Evolutionary conservation across 495 filamentous ascomycete genomes (phyloP).

Genomic region (Hypoxylon cercidicola): DNA sequence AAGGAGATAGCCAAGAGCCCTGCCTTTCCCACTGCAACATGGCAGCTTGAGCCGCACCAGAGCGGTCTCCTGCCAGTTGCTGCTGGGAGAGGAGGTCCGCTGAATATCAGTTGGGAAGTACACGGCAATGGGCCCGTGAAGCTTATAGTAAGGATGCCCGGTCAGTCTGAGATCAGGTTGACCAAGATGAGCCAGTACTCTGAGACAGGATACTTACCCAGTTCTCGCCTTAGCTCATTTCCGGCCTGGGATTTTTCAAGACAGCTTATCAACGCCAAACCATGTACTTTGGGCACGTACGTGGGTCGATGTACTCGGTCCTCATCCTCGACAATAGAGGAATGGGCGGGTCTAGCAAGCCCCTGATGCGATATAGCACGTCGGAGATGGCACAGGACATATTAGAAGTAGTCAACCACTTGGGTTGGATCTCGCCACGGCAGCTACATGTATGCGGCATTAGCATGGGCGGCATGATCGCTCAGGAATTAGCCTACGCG

Average conservation of each 20-base stretch:
- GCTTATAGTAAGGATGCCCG: slow-evolving; percentile 69
- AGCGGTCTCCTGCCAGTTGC: slow-evolving; percentile 71
- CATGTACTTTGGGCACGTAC: slow-evolving; percentile 77
- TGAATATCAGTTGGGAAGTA: slow-evolving; percentile 79
- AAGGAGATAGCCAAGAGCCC: slow-evolving; percentile 55
- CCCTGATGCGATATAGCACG: slow-evolving; percentile 74
- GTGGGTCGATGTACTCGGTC: slow-evolving; percentile 70
- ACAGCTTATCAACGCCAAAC: slow-evolving; percentile 80
- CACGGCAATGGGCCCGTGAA: slow-evolving; percentile 78
- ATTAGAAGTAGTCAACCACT: slow-evolving; percentile 72
- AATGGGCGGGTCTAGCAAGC: slow-evolving; percentile 81
- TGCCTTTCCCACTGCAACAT: slow-evolving; percentile 62
- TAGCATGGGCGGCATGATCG: slow-evolving; percentile 85
- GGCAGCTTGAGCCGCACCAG: slow-evolving; percentile 69
- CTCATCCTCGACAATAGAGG: slow-evolving; percentile 84
- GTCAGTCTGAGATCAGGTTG: background rate
- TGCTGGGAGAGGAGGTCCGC: slow-evolving; percentile 70
- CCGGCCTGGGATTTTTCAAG: slow-evolving; percentile 71
- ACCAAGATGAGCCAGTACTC: background rate
- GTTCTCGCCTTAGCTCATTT: slow-evolving; percentile 61
- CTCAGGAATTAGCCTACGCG: slow-evolving; percentile 76
- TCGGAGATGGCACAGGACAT: slow-evolving; percentile 80
- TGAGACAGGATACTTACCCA: background rate
- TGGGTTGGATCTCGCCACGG: slow-evolving; percentile 69
- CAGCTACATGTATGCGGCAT: slow-evolving; percentile 77